Percentiles rank a stretch among this genome's conserved stretches.
Conservation (phyloP, 352 stramenopile species). For the Pythium biforme region DNA sequence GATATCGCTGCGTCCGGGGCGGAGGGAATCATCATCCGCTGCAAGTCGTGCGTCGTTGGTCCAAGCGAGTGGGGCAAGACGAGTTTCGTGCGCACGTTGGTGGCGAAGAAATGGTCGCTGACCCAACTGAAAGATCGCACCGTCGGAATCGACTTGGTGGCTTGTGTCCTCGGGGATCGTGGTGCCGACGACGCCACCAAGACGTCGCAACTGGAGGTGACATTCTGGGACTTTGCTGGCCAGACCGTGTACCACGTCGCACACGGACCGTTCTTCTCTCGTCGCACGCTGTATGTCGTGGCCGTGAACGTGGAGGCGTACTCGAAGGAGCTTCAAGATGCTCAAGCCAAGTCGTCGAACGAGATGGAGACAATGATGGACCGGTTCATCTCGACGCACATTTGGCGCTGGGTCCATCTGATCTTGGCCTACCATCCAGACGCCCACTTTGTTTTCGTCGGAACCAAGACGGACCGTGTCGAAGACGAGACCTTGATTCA, state of each 20-base stretch:
- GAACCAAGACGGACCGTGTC: conserved; percentile 17
- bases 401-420: conserved; percentile 14
- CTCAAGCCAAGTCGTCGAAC: not conserved
- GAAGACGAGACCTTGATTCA: not conserved
- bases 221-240: conserved; percentile 14
- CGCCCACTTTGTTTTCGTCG: conserved; percentile 9
- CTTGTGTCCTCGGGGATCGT: not conserved
- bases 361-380: not conserved
- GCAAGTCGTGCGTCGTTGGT: conserved; percentile 12
- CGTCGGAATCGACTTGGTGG: not conserved
- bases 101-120: not conserved
- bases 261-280: conserved; percentile 12
- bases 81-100: conserved; percentile 7
- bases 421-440: conserved; percentile 17
- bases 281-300: conserved; percentile 7
- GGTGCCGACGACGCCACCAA: not conserved
- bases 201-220: no score
- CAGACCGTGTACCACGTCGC: conserved; percentile 12
- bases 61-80: conserved; percentile 12
- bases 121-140: conserved; percentile 1
- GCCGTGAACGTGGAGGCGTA: conserved; percentile 9
- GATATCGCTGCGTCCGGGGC: no score
- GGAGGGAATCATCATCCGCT: conserved; percentile 7
- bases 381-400: not conserved
- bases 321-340: not conserved